phyloP scores from a whole-genome alignment of 257 asterid species.

The Plantago ovata region DNA sequence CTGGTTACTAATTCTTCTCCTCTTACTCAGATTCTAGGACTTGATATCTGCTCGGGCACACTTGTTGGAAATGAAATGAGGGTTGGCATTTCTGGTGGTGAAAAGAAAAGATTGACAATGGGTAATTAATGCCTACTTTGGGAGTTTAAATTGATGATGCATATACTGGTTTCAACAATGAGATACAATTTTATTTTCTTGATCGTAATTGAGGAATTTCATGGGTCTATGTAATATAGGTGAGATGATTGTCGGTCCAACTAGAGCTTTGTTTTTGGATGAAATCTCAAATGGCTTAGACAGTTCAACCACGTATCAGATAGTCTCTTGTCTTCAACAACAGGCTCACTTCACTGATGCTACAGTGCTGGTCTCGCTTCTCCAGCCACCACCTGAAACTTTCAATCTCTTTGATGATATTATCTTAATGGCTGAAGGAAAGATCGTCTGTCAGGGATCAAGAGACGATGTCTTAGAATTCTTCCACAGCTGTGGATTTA shows the following conservation, averaged over 20 bases:
- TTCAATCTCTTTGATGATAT: slow-evolving; percentile 43
- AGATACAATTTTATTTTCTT: background rate
- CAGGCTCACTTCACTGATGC: slow-evolving; percentile 37
- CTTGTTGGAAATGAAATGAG: slow-evolving; percentile 44
- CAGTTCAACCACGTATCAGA: slow-evolving; percentile 46
- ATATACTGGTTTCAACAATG: background rate
- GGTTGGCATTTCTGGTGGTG: slow-evolving; percentile 47
- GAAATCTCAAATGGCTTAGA: slow-evolving; percentile 46
- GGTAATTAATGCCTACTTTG: slow-evolving; percentile 20
- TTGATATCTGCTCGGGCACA: slow-evolving; percentile 40
- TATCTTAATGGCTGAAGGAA: slow-evolving; percentile 41
- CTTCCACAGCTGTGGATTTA: slow-evolving; percentile 36
- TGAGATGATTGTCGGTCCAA: slow-evolving; percentile 44
- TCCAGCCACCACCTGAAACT: slow-evolving; percentile 48
- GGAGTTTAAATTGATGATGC: background rate
- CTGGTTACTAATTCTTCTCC: background rate
- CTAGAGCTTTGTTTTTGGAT: slow-evolving; percentile 38
- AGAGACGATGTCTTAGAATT: slow-evolving; percentile 24
- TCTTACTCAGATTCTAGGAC: slow-evolving; percentile 32
- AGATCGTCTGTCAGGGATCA: slow-evolving; percentile 40
- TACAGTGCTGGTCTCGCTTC: slow-evolving; percentile 35
- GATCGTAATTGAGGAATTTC: background rate
- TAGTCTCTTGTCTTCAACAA: slow-evolving; percentile 36
- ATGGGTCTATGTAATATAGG: slow-evolving; percentile 19
- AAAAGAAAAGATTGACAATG: slow-evolving; percentile 44